Base-by-base conservation (phyloP, 495 filamentous ascomycete species). In the Bombardia bombarda region DNA sequence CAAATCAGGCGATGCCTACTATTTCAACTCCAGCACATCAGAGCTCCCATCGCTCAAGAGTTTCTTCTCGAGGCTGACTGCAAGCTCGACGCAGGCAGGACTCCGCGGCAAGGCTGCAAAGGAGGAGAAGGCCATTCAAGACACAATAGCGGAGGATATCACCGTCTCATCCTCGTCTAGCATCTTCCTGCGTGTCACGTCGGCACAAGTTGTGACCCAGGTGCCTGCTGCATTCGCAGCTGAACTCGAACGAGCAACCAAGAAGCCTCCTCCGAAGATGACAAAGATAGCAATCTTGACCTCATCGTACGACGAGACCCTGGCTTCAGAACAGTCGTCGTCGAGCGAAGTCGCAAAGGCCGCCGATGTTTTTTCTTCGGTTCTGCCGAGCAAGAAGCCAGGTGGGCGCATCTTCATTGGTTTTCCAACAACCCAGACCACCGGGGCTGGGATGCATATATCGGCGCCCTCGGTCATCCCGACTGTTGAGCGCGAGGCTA, bases 381-480 rank as follows among this genome's bases (percentile, higher is more conserved):
- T 97, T n/a, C 64, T 96, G 2, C 93, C 93, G 17, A 85, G 78
- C 25, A 92, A 88, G 56, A 77, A 75, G 49, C 68, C 68, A 1
- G 78, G 81, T 33, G 93, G 93, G 19, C 78, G 83, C 39, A 81
- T 99, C 24, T 99, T 96, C 57, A 99, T 99, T 53, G 93, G 93
- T 1, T 97, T 97, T 60, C 90, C 92, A 19, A 99, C 93, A 3
- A 85, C 86, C 35, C 93, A 99, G 64, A 99, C 93, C 1, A 99
- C 93, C 3, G 89, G 89, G 20, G 80, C 90, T 10, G 85, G 88
- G 24, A 86, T 88, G 52, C 93, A 99, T 64, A 84, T 99, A n/a
- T 95, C 89, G n/a, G 93, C 93, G 1, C 90, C 90, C 6, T 95
- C 90, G 13, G 82, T 97, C 30, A 97, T 99, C 48, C 93, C 93